These are phyloP conservation scores for Vaccinium macrocarpon DNA, from an alignment of 148 eudicot species.

Conservation along the genomic window DNA sequence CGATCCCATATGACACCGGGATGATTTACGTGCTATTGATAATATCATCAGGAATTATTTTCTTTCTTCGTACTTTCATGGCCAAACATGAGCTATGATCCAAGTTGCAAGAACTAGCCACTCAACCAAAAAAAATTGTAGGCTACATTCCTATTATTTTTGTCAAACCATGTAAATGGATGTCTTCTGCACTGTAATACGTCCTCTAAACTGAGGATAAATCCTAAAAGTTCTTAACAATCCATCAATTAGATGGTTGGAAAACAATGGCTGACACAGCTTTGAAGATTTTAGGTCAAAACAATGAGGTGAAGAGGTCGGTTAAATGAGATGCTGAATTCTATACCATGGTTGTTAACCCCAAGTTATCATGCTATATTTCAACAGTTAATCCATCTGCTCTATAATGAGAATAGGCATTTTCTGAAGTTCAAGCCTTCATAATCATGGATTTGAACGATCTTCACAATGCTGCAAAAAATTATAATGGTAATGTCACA, in stretches of 20 bases:
- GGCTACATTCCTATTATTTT: background rate
- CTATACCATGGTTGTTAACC: background rate
- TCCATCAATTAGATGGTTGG: background rate
- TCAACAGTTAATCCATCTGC: background rate
- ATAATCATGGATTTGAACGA: background rate
- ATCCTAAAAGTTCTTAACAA: background rate
- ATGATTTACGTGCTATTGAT: conserved; percentile 12
- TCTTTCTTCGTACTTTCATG: background rate
- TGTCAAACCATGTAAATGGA: background rate
- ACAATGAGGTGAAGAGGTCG: background rate
- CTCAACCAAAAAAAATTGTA: background rate
- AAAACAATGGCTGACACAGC: background rate
- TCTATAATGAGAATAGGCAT: background rate
- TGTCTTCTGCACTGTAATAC: background rate
- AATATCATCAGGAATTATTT: background rate
- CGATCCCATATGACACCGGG: conserved; percentile 32
- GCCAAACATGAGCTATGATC: background rate
- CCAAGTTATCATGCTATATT: background rate
- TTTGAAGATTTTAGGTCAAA: background rate
- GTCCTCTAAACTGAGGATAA: background rate
- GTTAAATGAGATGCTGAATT: background rate
- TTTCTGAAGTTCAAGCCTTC: background rate
- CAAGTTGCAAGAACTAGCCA: background rate
- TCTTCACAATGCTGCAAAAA: background rate
- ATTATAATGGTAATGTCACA: too few species aligned